Evolutionary conservation across 257 asterid genomes (phyloP), one percentile per base, ranked within the genome.

Genomic region (Solanum dulcamara): DNA sequence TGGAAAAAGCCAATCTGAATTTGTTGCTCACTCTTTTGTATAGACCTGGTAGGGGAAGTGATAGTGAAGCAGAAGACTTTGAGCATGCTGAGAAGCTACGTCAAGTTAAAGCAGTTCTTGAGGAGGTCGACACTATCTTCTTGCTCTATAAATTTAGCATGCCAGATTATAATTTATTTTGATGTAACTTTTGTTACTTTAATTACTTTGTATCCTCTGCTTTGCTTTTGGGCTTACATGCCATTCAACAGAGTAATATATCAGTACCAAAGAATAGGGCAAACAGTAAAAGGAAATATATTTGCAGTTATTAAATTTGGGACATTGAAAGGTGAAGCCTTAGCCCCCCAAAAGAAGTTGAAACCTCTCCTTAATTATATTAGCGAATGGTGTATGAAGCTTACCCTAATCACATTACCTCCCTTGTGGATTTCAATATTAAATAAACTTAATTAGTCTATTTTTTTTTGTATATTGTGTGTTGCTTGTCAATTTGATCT

Each of bases 51-150:
- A 95, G 93, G 81, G 98, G 92, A 90, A 95, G 98, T 92, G 99
- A 96, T 84, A 95, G 98, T 87, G 99, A 96, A 92, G 97, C 98
- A 71, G 99, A 96, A 82, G 98, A 94, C 74, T 85, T 88, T 42
- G 99, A 96, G 91, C 99, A 96, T 88, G 97, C 99, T 84, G 99
- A 96, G 89, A 96, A 96, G 92, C 98, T 96, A 89, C 98, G 98
- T 66, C 99, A 93, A 92, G 99, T 96, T 93, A 96, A 96, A 91
- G 99, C 98, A 48, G 99, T 96, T 88, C 99, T 96, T 86, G 99
- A 96, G 92, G 99, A 96, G 98, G 99, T 96, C 89, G 53, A 70
- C 89, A 59, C 81, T 77, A 46, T 44, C 35, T 46, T 77, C 62
- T 77, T 46, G 17, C 60, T 44, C 82, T 77, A 77, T 28, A 28